Base-by-base conservation (phyloP, 1,284 basidiomycete genomes). In the Ganoderma meredithae region DNA sequence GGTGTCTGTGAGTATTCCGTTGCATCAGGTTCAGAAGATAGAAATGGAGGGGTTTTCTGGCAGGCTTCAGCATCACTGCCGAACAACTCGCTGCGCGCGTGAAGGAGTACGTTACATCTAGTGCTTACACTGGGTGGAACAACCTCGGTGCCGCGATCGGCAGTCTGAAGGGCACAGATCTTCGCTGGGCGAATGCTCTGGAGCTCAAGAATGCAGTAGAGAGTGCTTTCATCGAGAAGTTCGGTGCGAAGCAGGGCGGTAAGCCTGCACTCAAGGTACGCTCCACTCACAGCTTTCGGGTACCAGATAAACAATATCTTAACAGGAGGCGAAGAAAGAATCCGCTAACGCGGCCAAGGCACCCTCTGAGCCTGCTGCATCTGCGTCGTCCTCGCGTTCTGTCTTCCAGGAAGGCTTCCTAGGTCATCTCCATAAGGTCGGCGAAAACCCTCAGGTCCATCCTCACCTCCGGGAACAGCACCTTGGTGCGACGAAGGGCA, bases 341-440 rank as follows among this genome's bases (percentile, higher is more conserved):
- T 71, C 78, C 0, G 62, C 70, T 5, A n/a, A 73, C 64, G 53
- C 67, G 22, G 83, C 75, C 17, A 71, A 73, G 12, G 74, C 83
- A 1, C 78, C 84, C 40, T 71, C 77, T 5, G 81, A 82, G 56
- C 76, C 82, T 4, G 73, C 79, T 3, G 70, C 73, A 36, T 78
- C 84, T 31, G 74, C 82, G 1, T 79, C 84, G 9, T 77, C 82
- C 22, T 79, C 86, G 36, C 91, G 88, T 72, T 85, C 90, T 9
- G 95, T 99, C 64, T 99, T 99, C 79, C 90, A 94, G 70, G 96
- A 98, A 78, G 98, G 98, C 15, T 99, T 98, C 85, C 88, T 99
- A 19, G 96, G 96, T 5, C 86, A 89, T 69, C 90, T 99, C 52
- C 97, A 99, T 80, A 95, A 94, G 77, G 95, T 96, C 10, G 98